Percentiles rank a stretch among this genome's conserved stretches.
phyloP scores from a whole-genome alignment of 176 grass and related monocot genomes.

The Carex pumila region DNA sequence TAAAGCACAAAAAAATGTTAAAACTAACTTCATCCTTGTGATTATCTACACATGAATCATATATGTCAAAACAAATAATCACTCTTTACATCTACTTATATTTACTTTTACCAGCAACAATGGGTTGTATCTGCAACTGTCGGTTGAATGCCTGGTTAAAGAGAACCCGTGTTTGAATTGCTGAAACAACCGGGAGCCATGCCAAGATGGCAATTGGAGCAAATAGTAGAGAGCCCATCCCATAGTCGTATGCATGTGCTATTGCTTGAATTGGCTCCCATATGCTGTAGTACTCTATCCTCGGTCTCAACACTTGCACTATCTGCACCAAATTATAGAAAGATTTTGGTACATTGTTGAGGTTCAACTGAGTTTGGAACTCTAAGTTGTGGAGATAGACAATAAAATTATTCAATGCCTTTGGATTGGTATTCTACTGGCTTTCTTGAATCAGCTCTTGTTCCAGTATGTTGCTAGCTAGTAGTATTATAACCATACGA shows the following conservation, averaged over 20 bases:
- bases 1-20: not conserved
- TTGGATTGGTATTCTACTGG: not conserved
- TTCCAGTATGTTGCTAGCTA: not conserved
- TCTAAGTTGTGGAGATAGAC: not conserved
- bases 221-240: slow-evolving; percentile 81
- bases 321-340: slow-evolving; percentile 35
- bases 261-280: slow-evolving; percentile 87
- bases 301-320: slow-evolving; percentile 73
- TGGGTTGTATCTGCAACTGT: slow-evolving; percentile 75
- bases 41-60: slow-evolving; percentile 9
- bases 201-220: slow-evolving; percentile 64
- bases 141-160: slow-evolving; percentile 82
- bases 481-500: not conserved
- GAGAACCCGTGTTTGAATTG: slow-evolving; percentile 90
- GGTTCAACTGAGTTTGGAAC: not conserved
- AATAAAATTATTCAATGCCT: not conserved
- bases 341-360: not conserved
- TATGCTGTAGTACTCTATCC: slow-evolving; percentile 55
- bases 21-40: slow-evolving; percentile 1
- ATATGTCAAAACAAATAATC: slow-evolving; percentile 12
- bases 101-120: slow-evolving; percentile 73
- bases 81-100: slow-evolving; percentile 33
- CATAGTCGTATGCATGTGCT: slow-evolving; percentile 82
- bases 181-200: slow-evolving; percentile 88
- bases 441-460: no score